A percentile compares a stretch with the other conserved stretches of the same genome.
These are phyloP conservation scores for Pestalotiopsis sp. DNA, from an alignment of 2,329 filamentous ascomycete genomes.

Conservation along the genomic window DNA sequence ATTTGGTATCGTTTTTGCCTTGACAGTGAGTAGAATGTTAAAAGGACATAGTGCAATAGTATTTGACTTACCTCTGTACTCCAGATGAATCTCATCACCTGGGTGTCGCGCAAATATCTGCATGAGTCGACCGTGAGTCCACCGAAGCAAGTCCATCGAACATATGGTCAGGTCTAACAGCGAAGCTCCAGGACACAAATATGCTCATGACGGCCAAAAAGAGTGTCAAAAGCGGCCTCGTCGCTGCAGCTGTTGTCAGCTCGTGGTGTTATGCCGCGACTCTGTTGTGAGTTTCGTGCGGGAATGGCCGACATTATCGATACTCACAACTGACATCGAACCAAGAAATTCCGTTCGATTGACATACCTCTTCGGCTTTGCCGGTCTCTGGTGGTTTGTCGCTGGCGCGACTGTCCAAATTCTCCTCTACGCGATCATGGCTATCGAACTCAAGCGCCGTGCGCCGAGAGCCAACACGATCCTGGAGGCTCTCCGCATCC, in stretches of 20 bases:
- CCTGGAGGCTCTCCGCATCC: conserved; percentile 13
- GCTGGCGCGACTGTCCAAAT: conserved; percentile 14
- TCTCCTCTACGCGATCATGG: conserved; percentile 18
- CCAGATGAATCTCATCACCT: conserved; percentile 16
- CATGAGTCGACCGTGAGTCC: conserved; percentile 11
- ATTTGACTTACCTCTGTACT: neutral
- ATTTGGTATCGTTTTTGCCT: conserved; percentile 16
- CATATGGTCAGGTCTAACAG: neutral
- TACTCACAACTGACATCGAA: neutral
- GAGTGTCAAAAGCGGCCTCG: conserved; percentile 16
- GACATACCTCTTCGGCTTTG: conserved; percentile 17
- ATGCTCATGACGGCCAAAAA: conserved; percentile 18
- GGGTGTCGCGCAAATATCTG: conserved; percentile 15
- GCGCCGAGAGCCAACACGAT: conserved; percentile 17
- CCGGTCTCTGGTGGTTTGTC: conserved; percentile 17
- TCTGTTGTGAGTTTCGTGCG: neutral
- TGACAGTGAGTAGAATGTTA: neutral
- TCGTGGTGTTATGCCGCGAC: conserved; percentile 16
- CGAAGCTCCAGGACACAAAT: conserved; percentile 11
- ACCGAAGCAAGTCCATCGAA: neutral
- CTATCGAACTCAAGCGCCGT: conserved; percentile 18
- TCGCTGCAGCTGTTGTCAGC: conserved; percentile 15
- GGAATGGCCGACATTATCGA: neutral
- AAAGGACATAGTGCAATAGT: neutral
- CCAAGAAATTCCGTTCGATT: conserved; percentile 3